These are phyloP conservation scores for Yamadazyma buinensis DNA, from an alignment of 1,139 yeast species.

Conservation along the genomic window DNA sequence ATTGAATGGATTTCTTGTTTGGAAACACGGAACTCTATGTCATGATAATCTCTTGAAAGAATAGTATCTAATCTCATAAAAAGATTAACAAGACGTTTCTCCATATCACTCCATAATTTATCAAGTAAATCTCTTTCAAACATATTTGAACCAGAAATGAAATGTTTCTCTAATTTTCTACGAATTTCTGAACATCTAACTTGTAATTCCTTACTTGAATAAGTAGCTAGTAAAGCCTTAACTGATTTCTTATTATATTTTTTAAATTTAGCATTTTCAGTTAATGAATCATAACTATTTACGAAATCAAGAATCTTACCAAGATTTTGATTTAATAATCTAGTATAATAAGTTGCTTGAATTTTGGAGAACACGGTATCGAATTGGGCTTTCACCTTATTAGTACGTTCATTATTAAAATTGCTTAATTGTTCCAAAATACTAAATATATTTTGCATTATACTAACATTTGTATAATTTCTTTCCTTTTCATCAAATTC, in stretches of 20 bases:
- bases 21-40: conserved; percentile 35
- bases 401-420: conserved; percentile 24
- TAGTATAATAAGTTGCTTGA: conserved; percentile 40
- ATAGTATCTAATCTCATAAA: conserved; percentile 38
- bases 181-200: conserved; percentile 54
- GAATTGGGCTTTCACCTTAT: conserved; percentile 41
- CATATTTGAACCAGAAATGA: conserved; percentile 40
- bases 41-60: conserved; percentile 37
- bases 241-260: conserved; percentile 60
- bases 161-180: conserved; percentile 57
- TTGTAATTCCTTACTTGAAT: conserved; percentile 57
- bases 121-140: conserved; percentile 46
- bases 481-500: conserved; percentile 56
- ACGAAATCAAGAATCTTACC: conserved; percentile 68
- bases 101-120: conserved; percentile 43
- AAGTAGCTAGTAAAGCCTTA: conserved; percentile 51
- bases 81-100: conserved; percentile 29
- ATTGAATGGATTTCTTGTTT: conserved; percentile 34
- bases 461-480: conserved; percentile 54
- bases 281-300: conserved; percentile 55
- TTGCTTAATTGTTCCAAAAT: conserved; percentile 47
- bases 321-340: conserved; percentile 41
- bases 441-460: conserved; percentile 62
- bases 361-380: conserved; percentile 47
- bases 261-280: conserved; percentile 52